Evolutionary conservation across 345 rosid genomes (phyloP), one percentile per base, ranked within the genome.

Genomic region (Murraya paniculata): DNA sequence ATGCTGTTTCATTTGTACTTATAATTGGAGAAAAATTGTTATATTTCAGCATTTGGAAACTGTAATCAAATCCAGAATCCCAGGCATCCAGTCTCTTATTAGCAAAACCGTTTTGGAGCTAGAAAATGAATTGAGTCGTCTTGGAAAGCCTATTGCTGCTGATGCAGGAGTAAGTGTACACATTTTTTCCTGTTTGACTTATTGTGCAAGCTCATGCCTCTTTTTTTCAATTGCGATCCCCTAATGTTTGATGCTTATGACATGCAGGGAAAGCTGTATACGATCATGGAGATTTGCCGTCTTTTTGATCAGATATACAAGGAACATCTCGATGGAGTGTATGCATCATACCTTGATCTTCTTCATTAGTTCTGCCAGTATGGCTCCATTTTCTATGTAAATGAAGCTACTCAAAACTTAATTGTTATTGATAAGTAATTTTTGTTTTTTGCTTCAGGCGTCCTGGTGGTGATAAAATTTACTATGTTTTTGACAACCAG

Each of bases 311-410:
- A 90, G 82, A 97, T 87, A 76, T 97, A 90, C 84, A 93, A 93
- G 81, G 99, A 97, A 75, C 98, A 93, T 89, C 94, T 97, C 57
- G 99, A 94, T 86, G 99, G 99, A 78, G 90, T 94, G 99, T 96
- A 90, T 65, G 94, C 81, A 48, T 70, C 25, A 13, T 28, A 9
- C 39, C 19, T 80, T 50, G 3, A 41, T 22, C 31, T 35, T 56
- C 39, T 48, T 25, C 61, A 14, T 78, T n/a, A 28, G 64, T 41
- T 74, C n/a, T 77, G 25, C 28, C 27, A 13, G 18, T 57, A 57
- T 82, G 53, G 59, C 79, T 73, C 16, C 36, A 25, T 58, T 35
- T 55, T 28, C 18, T 28, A 24, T 64, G 28, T 39, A 19, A 31
- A 38, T 69, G 53, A 69, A 56, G 55, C 50, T 79, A 16, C 39